Base-by-base conservation (phyloP, 768 basidiomycete species). In the Tephrocybe rancida region DNA sequence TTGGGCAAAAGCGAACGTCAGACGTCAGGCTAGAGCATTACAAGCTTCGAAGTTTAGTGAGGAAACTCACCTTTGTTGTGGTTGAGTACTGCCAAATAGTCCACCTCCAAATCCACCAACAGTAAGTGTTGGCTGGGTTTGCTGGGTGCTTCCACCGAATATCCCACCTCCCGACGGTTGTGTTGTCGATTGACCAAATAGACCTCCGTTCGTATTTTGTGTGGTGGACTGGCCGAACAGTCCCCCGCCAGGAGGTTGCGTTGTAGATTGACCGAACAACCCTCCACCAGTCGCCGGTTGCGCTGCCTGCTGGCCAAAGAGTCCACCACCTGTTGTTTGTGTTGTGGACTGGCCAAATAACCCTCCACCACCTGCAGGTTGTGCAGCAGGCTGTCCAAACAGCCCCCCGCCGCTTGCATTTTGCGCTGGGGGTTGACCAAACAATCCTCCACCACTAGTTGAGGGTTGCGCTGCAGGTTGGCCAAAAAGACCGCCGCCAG, bases 51-150 rank as follows among this genome's bases (percentile, higher is more conserved):
- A 34, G 42, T 30, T 53, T 1, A 45, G 21, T 18, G 29, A 50
- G 29, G 46, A 25, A 46, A 21, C 45, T 34, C 67, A 66, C 46
- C 70, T 72, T 59, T 73, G 71, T 48, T 61, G 66, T 11, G 51
- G 63, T 43, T 65, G 62, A 54, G 62, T 71, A 21, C 32, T 61
- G 1, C 67, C 71, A 62, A 75, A 76, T 39, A 75, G 57, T 8
- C 66, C 61, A 32, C 67, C 64, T 39, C 47, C 68, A 51, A 70
- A 69, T 27, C 57, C 65, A 3, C 61, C 62, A n/a, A 68, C 57
- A 26, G 68, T 64, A 29, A 67, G 39, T 34, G 70, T 67, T 3
- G 71, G 50, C 49, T 75, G 73, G 11, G 69, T 56, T 53, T 71
- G 70, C 16, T 70, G 54, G 14, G 71, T 52, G 44, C 54, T 68